Percentiles rank a stretch among this genome's conserved stretches.
Conservation (phyloP, 495 filamentous ascomycete species). For the Penicillium parvum region DNA sequence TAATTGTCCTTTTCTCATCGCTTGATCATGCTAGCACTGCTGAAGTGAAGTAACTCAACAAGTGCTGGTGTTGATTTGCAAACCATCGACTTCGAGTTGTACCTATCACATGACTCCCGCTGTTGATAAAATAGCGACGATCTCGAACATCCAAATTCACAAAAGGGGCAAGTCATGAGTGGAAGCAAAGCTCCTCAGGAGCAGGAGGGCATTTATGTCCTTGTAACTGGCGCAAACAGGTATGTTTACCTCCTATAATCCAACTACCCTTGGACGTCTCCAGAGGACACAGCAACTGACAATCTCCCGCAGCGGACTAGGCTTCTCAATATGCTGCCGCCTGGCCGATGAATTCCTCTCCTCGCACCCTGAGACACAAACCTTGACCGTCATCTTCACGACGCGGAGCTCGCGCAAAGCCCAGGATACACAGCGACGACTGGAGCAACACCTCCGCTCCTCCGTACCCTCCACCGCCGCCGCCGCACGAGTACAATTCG, state of each 20-base stretch:
- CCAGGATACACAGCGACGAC: conserved; percentile 35
- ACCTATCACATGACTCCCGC: conserved; percentile 11
- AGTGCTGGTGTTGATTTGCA: no score
- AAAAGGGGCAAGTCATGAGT: conserved; percentile 14
- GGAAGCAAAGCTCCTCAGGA: conserved; percentile 2
- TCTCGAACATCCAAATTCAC: conserved; percentile 1
- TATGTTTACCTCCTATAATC: conserved; percentile 10
- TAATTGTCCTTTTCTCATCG: no score
- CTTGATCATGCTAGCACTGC: no score
- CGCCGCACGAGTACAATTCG: conserved; percentile 39
- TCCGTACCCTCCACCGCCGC: conserved; percentile 17
- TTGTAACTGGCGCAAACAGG: conserved; percentile 53
- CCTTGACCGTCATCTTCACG: conserved; percentile 51
- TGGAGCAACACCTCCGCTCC: conserved; percentile 36
- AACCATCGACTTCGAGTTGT: not conserved
- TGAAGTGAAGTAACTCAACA: no score
- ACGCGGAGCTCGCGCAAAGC: conserved; percentile 47
- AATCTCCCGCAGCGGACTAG: conserved; percentile 65
- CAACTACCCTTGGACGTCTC: not conserved
- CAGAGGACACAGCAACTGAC: not conserved
- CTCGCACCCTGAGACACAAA: conserved; percentile 55
- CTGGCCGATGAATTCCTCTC: conserved; percentile 86
- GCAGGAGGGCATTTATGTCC: conserved; percentile 29
- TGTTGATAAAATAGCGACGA: conserved; percentile 4
- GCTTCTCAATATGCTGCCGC: conserved; percentile 79